A percentile compares a stretch with the other conserved stretches of the same genome.
Evolutionary conservation across 1,284 basidiomycete genomes (phyloP).

Genomic region (Ustilago shanxiensis): DNA sequence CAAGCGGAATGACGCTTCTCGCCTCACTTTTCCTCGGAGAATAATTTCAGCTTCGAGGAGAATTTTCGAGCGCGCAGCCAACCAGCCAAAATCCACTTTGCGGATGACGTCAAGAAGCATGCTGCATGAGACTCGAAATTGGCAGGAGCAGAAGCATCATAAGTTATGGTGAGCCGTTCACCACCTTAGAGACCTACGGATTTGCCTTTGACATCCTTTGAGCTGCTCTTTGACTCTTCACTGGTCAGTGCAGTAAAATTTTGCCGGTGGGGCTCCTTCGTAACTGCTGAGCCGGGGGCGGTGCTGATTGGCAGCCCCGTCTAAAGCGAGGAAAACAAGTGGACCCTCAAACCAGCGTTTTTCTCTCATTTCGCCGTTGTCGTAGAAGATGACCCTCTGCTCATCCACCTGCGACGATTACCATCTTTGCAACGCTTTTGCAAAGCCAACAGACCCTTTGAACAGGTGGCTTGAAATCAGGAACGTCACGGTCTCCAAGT

Average conservation of each 20-base stretch:
- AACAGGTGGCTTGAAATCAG: background rate
- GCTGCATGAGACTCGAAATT: background rate
- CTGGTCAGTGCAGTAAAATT: background rate
- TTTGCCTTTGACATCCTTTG: too few species aligned
- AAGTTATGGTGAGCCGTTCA: background rate
- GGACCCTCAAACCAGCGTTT: background rate
- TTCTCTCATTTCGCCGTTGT: background rate
- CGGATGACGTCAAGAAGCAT: conserved; percentile 31
- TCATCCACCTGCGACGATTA: too few species aligned
- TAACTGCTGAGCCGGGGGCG: background rate
- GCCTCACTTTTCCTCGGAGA: conserved; percentile 22
- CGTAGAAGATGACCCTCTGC: too few species aligned
- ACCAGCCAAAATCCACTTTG: background rate
- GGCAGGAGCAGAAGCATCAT: background rate
- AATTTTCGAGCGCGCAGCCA: conserved; percentile 16
- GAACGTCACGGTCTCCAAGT: background rate
- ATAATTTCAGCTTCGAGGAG: conserved; percentile 20
- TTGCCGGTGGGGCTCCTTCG: conserved; percentile 6
- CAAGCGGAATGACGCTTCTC: conserved; percentile 7
- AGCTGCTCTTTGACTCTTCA: background rate
- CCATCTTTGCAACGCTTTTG: background rate
- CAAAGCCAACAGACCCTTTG: background rate
- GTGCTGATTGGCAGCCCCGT: background rate
- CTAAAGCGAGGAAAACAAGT: background rate
- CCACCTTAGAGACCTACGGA: too few species aligned